Base-by-base conservation (phyloP, 2,329 filamentous ascomycete genomes). In the Colletotrichum lentis region DNA sequence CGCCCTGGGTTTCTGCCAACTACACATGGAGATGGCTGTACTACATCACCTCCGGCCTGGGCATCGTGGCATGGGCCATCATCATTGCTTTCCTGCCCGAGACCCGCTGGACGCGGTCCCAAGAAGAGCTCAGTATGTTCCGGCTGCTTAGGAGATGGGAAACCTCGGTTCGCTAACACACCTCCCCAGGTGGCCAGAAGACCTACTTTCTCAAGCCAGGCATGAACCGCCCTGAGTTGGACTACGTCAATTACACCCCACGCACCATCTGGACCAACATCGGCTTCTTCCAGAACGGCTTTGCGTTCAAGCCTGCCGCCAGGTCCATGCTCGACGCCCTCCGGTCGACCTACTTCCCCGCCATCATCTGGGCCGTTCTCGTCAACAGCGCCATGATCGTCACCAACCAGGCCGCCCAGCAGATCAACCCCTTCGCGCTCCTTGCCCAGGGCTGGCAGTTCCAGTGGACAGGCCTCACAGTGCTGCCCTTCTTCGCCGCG, bases 21-120 rank as follows among this genome's bases (percentile, higher is more conserved):
- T 72, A 73, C 11, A 73, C 71, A 47, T 79, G 77, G 78, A 73
- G 78, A 20, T 77, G 72, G 72, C 64, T 80, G 18, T 80, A 80
- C 69, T 77, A 72, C 49, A 73, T 76, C 49, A 76, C 76, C 2
- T 76, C 76, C 1, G 73, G 71, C 8, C 50, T 74, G 10, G 76
- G 75, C 3, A 62, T 76, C 12, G 44, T 75, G 0, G 75, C 77
- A 2, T 80, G 78, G 78, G 57, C 78, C 3, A 49, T 73, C 20
- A 62, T 80, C 11, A 71, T 80, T 6, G 60, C 70, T 3, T 73
- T 76, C 22, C 67, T 80, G 2, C 78, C 78, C 1, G 78, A 80
- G 70, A 79, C 78, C 0, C 72, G 76, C 3, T 78, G 74, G 73
- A 73, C 68, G 0, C 72, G 78, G 14, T 74, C 76, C 1, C 69